Base-by-base conservation (phyloP, 202 grass and related monocot species). In the Saccharum hybrid region DNA sequence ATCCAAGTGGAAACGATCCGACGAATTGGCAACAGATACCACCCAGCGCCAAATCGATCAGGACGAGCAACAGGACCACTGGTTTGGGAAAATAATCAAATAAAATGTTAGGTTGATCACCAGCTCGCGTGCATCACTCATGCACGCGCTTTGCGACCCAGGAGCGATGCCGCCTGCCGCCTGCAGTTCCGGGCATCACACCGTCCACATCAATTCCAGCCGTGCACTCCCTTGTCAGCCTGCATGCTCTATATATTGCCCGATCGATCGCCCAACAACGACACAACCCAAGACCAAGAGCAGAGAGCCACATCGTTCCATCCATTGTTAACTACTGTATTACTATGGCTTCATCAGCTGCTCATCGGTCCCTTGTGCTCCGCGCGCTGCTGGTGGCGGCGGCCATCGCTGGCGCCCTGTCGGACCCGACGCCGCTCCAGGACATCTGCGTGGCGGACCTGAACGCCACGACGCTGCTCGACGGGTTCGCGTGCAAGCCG, bases 391-490 rank as follows among this genome's bases (percentile, higher is more conserved):
- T 93, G 79, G 11, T 88, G 13, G 68, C 65, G 11, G 49, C 46
- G 22, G 10, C 52, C 4, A 0, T 80, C 54, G 31, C 54, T 6
- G 66, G 63, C 75, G 85, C 71, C 26, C 52, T 69, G 18, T 86
- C 79, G 33, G 88, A 90, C 88, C 22, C 90, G 34, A 7, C 75
- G 28, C 42, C 79, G 71, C 80, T 94, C 4, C 91, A 94, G 76
- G 91, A 94, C 66, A 66, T 90, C 41, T 94, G 91, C 80, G 91
- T 94, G 61, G 91, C 83, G 4, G 80, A 90, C 86, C 40, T 81
- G 30, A 21, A 2, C 18, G 11, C 61, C 18, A 1, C 31, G 72
- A 28, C 71, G 19, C 0, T 21, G 7, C 1, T 91, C 2, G 84
- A 90, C 51, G 88, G 86, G 38, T 86, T 91, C 80, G 42, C 77